Percentiles rank a stretch among this genome's conserved stretches.
Conservation (phyloP, 192 early-diverging fungal species). For the Oehlia diaphana region DNA sequence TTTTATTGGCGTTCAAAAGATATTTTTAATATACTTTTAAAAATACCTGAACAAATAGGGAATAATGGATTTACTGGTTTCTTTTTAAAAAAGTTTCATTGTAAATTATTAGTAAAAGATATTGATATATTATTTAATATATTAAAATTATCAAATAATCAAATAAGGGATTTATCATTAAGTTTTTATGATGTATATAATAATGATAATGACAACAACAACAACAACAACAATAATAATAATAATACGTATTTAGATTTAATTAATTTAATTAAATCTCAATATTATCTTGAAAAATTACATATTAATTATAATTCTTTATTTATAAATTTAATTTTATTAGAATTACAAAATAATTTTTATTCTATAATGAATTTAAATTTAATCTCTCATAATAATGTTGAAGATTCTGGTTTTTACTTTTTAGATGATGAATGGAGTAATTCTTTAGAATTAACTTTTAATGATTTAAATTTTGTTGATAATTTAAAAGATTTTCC, state of each 20-base stretch:
- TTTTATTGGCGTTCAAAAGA: background rate
- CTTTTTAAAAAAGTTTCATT: background rate
- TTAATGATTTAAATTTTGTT: background rate
- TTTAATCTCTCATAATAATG: background rate
- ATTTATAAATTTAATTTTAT: background rate
- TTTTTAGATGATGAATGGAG: background rate
- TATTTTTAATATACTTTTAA: background rate
- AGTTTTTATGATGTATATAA: background rate
- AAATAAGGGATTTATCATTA: background rate
- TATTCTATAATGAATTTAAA: background rate
- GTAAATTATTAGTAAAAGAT: background rate
- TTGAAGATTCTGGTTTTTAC: background rate
- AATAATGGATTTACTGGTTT: background rate
- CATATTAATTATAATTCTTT: background rate
- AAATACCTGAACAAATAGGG: background rate
- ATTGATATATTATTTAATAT: background rate
- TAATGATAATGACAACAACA: background rate
- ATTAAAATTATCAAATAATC: background rate
- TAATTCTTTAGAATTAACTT: background rate
- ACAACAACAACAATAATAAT: too few species aligned
- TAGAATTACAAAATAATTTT: background rate
- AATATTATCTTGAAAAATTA: background rate
- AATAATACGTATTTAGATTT: background rate
- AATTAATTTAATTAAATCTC: background rate
- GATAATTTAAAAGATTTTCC: background rate